Evolutionary conservation across 2,329 filamentous ascomycete species (phyloP), one percentile per base, ranked within the genome.

Genomic region (Penicillium expansum): DNA sequence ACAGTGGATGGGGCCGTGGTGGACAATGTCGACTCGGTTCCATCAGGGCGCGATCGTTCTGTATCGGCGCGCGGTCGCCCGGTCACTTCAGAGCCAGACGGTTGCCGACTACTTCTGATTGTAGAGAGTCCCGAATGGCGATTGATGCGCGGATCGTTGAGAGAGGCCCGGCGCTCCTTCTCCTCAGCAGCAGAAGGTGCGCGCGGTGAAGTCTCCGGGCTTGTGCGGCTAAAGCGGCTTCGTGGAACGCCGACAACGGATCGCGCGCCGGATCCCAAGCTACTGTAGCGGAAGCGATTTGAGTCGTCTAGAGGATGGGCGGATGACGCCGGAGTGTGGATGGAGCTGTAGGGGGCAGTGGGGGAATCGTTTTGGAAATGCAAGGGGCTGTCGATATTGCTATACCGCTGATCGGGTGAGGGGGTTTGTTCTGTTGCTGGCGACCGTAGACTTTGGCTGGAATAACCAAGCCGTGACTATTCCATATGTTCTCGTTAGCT

Each of bases 1-100:
- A 99, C 91, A 0, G 92, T 97, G 2, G 92, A 95, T 13, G 92
- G 91, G 1, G 91, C 91, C 1, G 88, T 92, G 0, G 91, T 94
- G 0, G 94, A 97, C 33, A 89, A 82, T 0, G 89, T 93, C 0
- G 94, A 97, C 67, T 94, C 91, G 0, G 91, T 92, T 9, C 87
- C 88, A 67, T 92, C 87, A 20, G 70, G 66, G 51, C 71, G 69
- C 30, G 74, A 50, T 50, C 69, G 72, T 24, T 76, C 73, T n/a
- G 58, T 50, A 11, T 71, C 74, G 52, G 64, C 62, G 57, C 61
- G 72, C 48, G 62, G 67, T 53, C 67, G 70, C 55, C 74, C 73
- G 8, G 69, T 71, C 47, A 62, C 66, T 55, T 74, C 75, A 35
- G 69, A 75, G 47, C 55, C 63, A n/a, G 69, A 74, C 44, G 65